phyloP scores from a whole-genome alignment of 2,329 filamentous ascomycete species.

The Apiospora marii region DNA sequence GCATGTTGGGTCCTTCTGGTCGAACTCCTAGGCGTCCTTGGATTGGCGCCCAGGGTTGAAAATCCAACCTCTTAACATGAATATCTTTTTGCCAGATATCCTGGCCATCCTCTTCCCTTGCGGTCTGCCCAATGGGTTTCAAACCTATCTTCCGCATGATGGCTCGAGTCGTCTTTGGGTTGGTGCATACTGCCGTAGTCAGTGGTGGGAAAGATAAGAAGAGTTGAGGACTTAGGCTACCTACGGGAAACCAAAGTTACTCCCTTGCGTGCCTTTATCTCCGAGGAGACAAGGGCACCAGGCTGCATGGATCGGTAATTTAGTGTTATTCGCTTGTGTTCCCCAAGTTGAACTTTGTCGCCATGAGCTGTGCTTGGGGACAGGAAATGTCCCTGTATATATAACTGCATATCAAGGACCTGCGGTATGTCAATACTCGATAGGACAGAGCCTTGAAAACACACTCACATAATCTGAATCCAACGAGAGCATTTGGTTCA shows the following conservation, averaged over 20 bases:
- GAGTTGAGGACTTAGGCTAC: too few species aligned
- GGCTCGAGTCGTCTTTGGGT: not conserved
- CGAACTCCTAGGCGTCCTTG: too few species aligned
- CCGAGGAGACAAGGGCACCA: too few species aligned
- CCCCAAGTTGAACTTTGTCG: not conserved
- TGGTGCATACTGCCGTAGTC: not conserved
- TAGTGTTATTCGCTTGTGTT: too few species aligned
- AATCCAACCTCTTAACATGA: not conserved
- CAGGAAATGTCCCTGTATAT: slow-evolving; percentile 7
- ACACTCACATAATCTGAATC: too few species aligned
- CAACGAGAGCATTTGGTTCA: too few species aligned
- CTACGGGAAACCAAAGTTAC: too few species aligned
- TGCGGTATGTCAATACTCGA: not conserved
- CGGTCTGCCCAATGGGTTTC: not conserved
- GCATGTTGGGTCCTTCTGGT: too few species aligned
- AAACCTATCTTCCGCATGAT: not conserved
- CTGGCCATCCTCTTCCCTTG: not conserved
- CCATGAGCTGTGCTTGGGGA: not conserved
- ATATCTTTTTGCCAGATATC: not conserved
- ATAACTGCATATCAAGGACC: not conserved
- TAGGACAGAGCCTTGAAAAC: too few species aligned
- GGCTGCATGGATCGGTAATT: too few species aligned
- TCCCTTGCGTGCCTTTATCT: too few species aligned
- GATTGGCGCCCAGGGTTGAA: too few species aligned
- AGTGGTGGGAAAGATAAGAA: not conserved